Conservation (phyloP, 106 monocot genomes). For the Hemerocallis citrina region DNA sequence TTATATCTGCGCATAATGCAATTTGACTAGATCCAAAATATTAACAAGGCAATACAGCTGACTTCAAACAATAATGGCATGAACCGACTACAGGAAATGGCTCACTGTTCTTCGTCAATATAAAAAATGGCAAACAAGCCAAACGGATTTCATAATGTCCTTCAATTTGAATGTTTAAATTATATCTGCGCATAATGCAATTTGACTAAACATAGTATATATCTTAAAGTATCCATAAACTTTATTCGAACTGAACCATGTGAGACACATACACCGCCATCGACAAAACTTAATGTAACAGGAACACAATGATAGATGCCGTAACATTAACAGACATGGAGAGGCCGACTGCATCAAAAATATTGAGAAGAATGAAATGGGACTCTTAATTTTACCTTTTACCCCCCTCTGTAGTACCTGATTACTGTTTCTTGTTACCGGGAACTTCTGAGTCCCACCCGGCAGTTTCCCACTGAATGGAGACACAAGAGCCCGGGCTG, state of each 20-base stretch:
- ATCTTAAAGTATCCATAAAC: too few species aligned
- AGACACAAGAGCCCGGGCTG: conserved; percentile 5
- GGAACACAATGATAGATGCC: background rate
- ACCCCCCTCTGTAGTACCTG: background rate
- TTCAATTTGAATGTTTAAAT: background rate
- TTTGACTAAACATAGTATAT: too few species aligned
- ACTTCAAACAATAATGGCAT: background rate
- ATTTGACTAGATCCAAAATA: background rate
- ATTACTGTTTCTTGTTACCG: conserved; percentile 13
- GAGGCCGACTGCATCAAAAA: background rate
- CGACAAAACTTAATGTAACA: background rate
- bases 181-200: background rate
- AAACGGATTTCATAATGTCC: background rate
- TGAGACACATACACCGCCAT: background rate
- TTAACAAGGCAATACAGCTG: background rate
- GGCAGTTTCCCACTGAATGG: conserved; percentile 24
- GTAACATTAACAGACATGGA: background rate
- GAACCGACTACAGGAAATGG: too few species aligned
- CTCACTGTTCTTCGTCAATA: too few species aligned
- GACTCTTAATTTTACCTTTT: background rate
- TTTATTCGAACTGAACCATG: background rate
- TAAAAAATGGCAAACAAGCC: background rate
- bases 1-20: background rate
- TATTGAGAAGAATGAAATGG: background rate
- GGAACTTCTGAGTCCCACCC: conserved; percentile 19